phyloP scores from a whole-genome alignment of 768 basidiomycete species.

The Suillus subluteus region DNA sequence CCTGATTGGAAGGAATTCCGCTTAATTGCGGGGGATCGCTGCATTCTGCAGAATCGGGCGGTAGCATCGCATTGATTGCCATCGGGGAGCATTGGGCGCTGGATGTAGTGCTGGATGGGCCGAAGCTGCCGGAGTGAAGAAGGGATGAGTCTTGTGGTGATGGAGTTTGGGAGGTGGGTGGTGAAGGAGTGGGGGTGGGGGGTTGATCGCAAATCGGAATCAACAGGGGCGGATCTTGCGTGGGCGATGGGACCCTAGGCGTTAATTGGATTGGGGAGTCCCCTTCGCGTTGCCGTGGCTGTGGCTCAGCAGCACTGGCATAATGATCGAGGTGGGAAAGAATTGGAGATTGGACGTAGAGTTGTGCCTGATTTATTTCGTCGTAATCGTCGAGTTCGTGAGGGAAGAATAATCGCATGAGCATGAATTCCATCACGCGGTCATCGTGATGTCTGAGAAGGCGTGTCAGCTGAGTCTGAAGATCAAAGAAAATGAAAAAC shows the following conservation, averaged over 20 bases:
- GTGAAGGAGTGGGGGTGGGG: constrained; percentile 33
- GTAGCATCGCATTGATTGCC: constrained; percentile 25
- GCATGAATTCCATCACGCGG: constrained; percentile 69
- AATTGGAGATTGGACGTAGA: constrained; percentile 8
- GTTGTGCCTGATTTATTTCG: constrained; percentile 9
- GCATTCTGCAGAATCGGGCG: constrained; percentile 23
- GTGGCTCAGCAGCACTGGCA: not conserved
- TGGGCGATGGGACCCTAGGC: constrained; percentile 4
- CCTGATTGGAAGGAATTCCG: constrained; percentile 1
- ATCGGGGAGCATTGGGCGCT: constrained; percentile 26
- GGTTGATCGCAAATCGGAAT: constrained; percentile 13
- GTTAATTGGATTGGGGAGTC: constrained; percentile 2
- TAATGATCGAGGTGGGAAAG: constrained; percentile 8
- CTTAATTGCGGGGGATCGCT: constrained; percentile 20
- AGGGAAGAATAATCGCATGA: constrained; percentile 69
- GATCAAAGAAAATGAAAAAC: constrained; percentile 25
- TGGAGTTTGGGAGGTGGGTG: constrained; percentile 30
- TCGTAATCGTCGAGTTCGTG: constrained; percentile 44
- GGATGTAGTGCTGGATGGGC: constrained; percentile 14
- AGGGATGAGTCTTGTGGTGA: constrained; percentile 31
- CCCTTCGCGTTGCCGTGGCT: not conserved
- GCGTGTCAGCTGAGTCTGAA: constrained; percentile 8
- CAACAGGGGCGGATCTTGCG: constrained; percentile 8
- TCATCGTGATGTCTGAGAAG: constrained; percentile 57
- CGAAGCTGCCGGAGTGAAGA: constrained; percentile 10